Percentiles rank a stretch among this genome's conserved stretches.
These are phyloP conservation scores for Penicillium sp. DNA, from an alignment of 2,329 filamentous ascomycete species.

Conservation along the genomic window DNA sequence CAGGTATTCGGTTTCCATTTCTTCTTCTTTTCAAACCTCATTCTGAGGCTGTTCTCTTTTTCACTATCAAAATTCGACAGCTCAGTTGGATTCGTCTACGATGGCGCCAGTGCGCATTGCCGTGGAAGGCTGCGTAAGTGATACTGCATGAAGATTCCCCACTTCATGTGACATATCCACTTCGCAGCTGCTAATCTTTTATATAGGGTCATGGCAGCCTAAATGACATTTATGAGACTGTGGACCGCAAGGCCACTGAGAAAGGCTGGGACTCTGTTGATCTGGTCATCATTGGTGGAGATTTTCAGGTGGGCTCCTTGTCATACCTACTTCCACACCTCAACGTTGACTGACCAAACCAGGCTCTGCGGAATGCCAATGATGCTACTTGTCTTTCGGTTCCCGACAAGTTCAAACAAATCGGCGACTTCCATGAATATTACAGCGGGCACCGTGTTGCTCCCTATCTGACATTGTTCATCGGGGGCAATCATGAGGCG, in stretches of 20 bases:
- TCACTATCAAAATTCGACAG: background rate
- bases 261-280: constrained; percentile 81
- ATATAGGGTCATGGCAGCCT: constrained; percentile 82
- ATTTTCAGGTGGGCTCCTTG: constrained; percentile 69
- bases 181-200: constrained; percentile 9
- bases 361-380: constrained; percentile 82
- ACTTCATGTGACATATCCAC: background rate
- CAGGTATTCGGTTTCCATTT: background rate
- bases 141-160: background rate
- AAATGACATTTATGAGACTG: constrained; percentile 83
- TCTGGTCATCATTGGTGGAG: constrained; percentile 88
- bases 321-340: constrained; percentile 1
- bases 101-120: constrained; percentile 63
- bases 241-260: constrained; percentile 64
- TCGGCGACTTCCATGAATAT: constrained; percentile 93
- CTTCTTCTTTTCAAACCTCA: background rate
- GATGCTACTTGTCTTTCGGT: constrained; percentile 89
- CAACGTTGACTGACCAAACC: background rate
- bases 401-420: constrained; percentile 77
- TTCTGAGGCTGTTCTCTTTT: background rate
- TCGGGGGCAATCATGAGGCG: constrained; percentile 94
- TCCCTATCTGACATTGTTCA: constrained; percentile 87
- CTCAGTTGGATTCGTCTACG: background rate
- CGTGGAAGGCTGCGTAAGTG: constrained; percentile 78
- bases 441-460: constrained; percentile 76